Conservation (phyloP, 2,329 filamentous ascomycete genomes). For the Pseudogymnoascus sp. region DNA sequence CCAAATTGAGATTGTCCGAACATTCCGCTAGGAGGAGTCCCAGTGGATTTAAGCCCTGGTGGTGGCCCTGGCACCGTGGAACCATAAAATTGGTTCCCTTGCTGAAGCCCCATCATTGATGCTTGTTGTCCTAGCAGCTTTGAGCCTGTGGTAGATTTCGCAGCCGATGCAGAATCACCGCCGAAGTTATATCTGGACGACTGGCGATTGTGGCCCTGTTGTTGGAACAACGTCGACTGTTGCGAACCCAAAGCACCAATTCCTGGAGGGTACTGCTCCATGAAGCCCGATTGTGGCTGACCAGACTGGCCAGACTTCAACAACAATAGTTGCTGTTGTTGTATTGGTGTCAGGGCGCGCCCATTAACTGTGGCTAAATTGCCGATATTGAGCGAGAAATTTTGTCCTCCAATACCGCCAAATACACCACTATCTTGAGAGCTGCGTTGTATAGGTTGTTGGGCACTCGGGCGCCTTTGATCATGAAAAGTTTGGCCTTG, state of each 20-base stretch:
- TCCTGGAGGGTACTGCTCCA: conserved; percentile 53
- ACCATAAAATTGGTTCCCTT: conserved; percentile 68
- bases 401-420: conserved; percentile 40
- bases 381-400: conserved; percentile 42
- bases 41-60: conserved; percentile 88
- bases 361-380: conserved; percentile 54
- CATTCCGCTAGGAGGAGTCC: conserved; percentile 85
- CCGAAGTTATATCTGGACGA: conserved; percentile 83
- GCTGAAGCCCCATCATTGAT: conserved; percentile 71
- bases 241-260: conserved; percentile 38
- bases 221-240: conserved; percentile 44
- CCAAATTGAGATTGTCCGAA: conserved; percentile 89
- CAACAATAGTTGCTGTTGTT: conserved; percentile 60
- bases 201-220: conserved; percentile 69
- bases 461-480: conserved; percentile 59
- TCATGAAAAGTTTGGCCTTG: conserved; percentile 43
- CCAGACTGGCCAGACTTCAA: conserved; percentile 44
- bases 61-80: conserved; percentile 86
- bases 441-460: conserved; percentile 68
- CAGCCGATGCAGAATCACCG: conserved; percentile 59
- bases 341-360: conserved; percentile 73
- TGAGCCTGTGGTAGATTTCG: conserved; percentile 68
- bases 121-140: conserved; percentile 78
- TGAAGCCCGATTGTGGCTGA: conserved; percentile 37
- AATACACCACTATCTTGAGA: conserved; percentile 45